phyloP scores from a whole-genome alignment of 306 rosid genomes.

The Vicia faba region DNA sequence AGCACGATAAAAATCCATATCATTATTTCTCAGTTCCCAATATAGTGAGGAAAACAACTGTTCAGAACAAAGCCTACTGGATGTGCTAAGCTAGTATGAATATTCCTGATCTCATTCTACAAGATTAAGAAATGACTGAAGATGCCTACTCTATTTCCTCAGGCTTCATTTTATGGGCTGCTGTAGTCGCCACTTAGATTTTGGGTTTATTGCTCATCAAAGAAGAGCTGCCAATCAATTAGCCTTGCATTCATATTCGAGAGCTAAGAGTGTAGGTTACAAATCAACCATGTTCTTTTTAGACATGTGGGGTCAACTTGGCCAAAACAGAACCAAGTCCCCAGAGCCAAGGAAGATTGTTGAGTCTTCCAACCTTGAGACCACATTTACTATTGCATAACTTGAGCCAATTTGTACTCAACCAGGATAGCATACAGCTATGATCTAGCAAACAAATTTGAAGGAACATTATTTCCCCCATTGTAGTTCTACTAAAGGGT shows the following conservation, averaged over 20 bases:
- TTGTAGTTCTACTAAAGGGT: neutral
- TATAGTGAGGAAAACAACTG: constrained; percentile 28
- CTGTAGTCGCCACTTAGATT: neutral
- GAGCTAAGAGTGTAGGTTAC: neutral
- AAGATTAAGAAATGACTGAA: neutral
- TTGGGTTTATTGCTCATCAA: neutral
- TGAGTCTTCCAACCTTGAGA: neutral
- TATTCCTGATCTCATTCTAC: neutral
- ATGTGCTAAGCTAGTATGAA: neutral
- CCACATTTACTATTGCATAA: neutral
- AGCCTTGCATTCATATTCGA: neutral
- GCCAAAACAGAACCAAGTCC: neutral
- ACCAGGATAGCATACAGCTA: neutral
- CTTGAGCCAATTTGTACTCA: neutral
- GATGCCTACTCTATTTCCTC: neutral
- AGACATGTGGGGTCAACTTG: neutral
- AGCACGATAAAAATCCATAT: constrained; percentile 10
- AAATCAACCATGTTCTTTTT: neutral
- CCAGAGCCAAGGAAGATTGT: neutral
- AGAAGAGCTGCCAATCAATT: neutral
- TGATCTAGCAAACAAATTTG: neutral
- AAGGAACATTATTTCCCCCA: neutral
- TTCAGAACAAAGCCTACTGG: neutral
- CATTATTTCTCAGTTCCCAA: constrained; percentile 14
- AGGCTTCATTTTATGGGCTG: neutral